Percentiles rank a stretch among this genome's conserved stretches.
phyloP scores from a whole-genome alignment of 495 filamentous ascomycete species.

The Talaromyces wortmannii region DNA sequence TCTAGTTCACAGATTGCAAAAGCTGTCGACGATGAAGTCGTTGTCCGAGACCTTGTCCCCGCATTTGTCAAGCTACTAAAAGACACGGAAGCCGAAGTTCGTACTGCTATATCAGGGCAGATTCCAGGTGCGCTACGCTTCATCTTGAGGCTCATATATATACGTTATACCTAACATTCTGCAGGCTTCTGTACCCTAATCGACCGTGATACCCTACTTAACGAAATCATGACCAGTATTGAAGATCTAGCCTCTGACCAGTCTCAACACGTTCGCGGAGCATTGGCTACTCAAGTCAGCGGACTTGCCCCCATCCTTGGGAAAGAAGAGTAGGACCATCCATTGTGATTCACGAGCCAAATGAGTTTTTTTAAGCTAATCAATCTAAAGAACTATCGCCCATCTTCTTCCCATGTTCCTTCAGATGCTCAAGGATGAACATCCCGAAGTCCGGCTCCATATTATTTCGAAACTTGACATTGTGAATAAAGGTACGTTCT shows the following conservation, averaged over 20 bases:
- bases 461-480: constrained; percentile 98
- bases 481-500: constrained; percentile 79
- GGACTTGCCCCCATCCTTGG: constrained; percentile 94
- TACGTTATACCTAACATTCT: constrained; percentile 9
- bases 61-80: constrained; percentile 97
- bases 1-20: constrained; percentile 69
- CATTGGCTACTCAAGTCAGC: constrained; percentile 93
- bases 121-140: constrained; percentile 66
- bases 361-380: constrained; percentile 1
- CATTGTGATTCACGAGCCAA: constrained; percentile 7
- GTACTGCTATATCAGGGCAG: constrained; percentile 94
- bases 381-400: constrained; percentile 67
- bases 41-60: constrained; percentile 87
- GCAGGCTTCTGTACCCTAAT: constrained; percentile 85
- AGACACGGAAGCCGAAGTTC: constrained; percentile 94
- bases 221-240: constrained; percentile 94
- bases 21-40: constrained; percentile 95
- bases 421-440: constrained; percentile 98
- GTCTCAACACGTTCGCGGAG: constrained; percentile 93
- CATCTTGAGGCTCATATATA: constrained; percentile 1
- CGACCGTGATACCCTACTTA: constrained; percentile 79
- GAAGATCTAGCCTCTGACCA: constrained; percentile 94
- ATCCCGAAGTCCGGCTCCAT: constrained; percentile 93
- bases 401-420: constrained; percentile 98
- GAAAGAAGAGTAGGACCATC: constrained; percentile 77